Base-by-base conservation (phyloP, 352 stramenopile genomes). In the Phytophthora tentaculata region DNA sequence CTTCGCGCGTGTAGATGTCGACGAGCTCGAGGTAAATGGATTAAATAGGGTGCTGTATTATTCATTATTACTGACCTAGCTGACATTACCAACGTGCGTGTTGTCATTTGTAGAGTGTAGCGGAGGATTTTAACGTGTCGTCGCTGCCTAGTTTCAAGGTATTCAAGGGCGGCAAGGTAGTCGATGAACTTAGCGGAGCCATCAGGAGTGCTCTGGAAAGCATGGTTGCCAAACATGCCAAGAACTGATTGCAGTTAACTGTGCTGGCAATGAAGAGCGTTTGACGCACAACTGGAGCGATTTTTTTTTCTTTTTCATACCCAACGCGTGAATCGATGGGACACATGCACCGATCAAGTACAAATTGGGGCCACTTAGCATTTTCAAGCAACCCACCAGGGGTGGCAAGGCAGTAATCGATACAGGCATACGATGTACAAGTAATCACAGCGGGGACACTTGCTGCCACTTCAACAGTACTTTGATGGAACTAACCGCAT, bases 61-160 rank as follows among this genome's bases (percentile, higher is more conserved):
- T n/a, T n/a, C n/a, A n/a, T n/a, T n/a, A n/a, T n/a, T n/a, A n/a
- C n/a, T n/a, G n/a, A n/a, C n/a, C n/a, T n/a, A n/a, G n/a, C n/a
- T 56, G 41, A n/a, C n/a, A 24, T 20, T 29, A 54, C 7, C 16
- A 22, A 50, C 12, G 12, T 22, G 2, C 12, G 45, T 55, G 22
- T 39, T 64, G 58, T 44, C 56, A 22, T 29, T 62, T 39, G 2
- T 49, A 94, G 60, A 79, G 83, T n/a, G 72, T 96, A 44, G 80
- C 84, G 17, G 71, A 81, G 47, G 63, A 72, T 35, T 91, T 80
- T 61, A 83, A 85, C 6, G 88, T 98, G 49, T 78, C 74, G 28
- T 82, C 86, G 29, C 95, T 98, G 86, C 95, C 94, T 12, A 98
- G 91, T 22, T 98, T 98, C 73, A 93, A 98, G 66, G 86, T 98